Evolutionary conservation across 2,329 filamentous ascomycete genomes (phyloP).

Genomic region (Chaetoscypha palmicola): DNA sequence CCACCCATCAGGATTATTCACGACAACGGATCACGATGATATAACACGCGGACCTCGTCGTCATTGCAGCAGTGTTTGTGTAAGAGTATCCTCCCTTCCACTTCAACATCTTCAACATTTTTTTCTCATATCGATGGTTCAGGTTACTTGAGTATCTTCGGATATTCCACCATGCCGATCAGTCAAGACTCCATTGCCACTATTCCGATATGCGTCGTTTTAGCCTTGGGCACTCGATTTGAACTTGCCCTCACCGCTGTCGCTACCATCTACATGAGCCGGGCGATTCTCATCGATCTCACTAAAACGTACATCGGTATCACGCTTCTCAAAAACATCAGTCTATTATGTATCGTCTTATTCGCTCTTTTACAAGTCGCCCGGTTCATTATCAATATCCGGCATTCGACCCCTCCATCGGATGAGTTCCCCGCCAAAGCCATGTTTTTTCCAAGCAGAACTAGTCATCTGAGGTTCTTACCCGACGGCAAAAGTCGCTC

Average conservation of each 20-base stretch:
- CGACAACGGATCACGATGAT: too few relatives aligned
- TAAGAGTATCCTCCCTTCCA: too few relatives aligned
- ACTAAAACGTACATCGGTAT: conserved; percentile 8
- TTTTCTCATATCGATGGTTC: too few relatives aligned
- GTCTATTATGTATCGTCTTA: not conserved
- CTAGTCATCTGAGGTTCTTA: conserved; percentile 58
- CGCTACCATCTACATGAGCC: not conserved
- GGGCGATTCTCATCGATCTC: conserved; percentile 1
- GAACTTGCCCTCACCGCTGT: not conserved
- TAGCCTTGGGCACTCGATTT: conserved; percentile 2
- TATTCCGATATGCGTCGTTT: not conserved
- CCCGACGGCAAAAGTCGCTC: conserved; percentile 60
- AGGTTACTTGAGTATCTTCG: too few relatives aligned
- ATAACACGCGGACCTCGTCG: too few relatives aligned
- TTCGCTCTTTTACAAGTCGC: conserved; percentile 17
- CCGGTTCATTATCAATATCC: conserved; percentile 18
- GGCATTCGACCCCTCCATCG: conserved; percentile 3
- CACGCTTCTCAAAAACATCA: conserved; percentile 9
- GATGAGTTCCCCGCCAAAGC: conserved; percentile 30
- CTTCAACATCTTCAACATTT: too few relatives aligned
- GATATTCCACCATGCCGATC: not conserved
- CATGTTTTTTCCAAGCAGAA: conserved; percentile 57
- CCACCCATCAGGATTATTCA: too few relatives aligned
- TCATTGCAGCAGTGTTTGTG: too few relatives aligned
- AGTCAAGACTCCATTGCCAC: not conserved